These are phyloP conservation scores for Cyclotella kingstonii DNA, from an alignment of 108 stramenopile genomes.

Conservation along the genomic window DNA sequence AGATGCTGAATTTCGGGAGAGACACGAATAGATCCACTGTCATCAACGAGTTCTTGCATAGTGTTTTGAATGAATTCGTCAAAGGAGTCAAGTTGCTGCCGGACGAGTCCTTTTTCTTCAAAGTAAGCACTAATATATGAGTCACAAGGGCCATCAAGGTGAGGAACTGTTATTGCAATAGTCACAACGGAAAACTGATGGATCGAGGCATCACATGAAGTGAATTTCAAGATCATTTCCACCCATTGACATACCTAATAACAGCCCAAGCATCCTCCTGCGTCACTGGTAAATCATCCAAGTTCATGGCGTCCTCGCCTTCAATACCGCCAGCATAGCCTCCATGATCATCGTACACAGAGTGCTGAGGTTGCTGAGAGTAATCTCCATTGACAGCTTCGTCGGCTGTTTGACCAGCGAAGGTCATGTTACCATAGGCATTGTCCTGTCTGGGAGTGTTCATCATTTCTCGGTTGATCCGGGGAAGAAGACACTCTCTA, in stretches of 20 bases:
- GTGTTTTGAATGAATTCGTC: slow-evolving; percentile 98
- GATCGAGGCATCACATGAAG: background rate
- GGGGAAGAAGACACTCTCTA: no score
- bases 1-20: slow-evolving; percentile 90
- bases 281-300: slow-evolving; percentile 79
- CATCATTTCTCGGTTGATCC: no score
- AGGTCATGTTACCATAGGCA: no score
- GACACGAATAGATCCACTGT: slow-evolving; percentile 91
- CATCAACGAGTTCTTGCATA: slow-evolving; percentile 97
- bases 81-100: slow-evolving; percentile 99
- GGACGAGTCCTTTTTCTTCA: slow-evolving; percentile 98
- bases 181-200: background rate
- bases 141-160: background rate
- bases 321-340: no score
- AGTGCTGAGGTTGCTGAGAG: no score
- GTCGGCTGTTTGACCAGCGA: no score
- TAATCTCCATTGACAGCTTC: no score
- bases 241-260: slow-evolving; percentile 58
- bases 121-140: slow-evolving; percentile 78
- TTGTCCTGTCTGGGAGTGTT: no score
- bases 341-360: no score
- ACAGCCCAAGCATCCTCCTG: slow-evolving; percentile 99
- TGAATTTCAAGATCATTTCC: background rate
- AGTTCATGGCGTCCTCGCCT: slow-evolving; percentile 6
- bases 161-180: background rate